Conservation (phyloP, 768 basidiomycete species). For the Coprinopsis marcescibilis region DNA sequence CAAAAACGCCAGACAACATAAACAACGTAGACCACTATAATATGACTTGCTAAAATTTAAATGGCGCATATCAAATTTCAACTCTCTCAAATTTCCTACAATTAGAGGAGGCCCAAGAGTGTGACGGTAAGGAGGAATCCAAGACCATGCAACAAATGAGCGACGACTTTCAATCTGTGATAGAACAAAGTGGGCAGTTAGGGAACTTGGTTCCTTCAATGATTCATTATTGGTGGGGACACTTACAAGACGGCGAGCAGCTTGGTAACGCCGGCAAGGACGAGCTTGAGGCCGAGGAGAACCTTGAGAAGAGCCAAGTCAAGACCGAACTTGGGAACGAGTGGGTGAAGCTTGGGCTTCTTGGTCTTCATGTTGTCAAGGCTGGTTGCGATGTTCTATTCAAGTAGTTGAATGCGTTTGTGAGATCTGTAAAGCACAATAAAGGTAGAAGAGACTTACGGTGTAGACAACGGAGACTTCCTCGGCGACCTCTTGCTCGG, state of each 20-base stretch:
- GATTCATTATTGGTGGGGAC: too few species aligned
- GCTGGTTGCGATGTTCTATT: conserved; percentile 6
- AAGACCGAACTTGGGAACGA: conserved; percentile 11
- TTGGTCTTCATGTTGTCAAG: conserved; percentile 13
- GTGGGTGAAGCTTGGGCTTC: conserved; percentile 8
- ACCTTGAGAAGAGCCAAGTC: conserved; percentile 11
- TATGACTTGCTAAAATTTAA: too few species aligned
- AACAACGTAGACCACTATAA: too few species aligned
- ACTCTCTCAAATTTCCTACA: background rate
- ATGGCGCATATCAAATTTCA: background rate
- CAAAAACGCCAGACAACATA: too few species aligned
- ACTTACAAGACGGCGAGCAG: conserved; percentile 11
- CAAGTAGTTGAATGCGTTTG: background rate
- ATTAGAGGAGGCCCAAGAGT: background rate
- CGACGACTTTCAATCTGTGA: background rate
- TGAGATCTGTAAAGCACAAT: background rate
- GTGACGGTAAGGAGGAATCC: background rate
- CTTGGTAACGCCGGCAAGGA: conserved; percentile 9
- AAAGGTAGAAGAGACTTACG: background rate
- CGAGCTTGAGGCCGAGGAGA: conserved; percentile 9
- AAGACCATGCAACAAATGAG: background rate
- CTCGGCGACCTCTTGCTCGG: conserved; percentile 15
- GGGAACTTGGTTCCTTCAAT: too few species aligned
- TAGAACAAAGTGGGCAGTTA: too few species aligned
- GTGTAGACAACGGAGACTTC: conserved; percentile 3